Percentiles rank a stretch among this genome's conserved stretches.
phyloP scores from a whole-genome alignment of 352 stramenopile genomes.

The Pythium sukuiense region DNA sequence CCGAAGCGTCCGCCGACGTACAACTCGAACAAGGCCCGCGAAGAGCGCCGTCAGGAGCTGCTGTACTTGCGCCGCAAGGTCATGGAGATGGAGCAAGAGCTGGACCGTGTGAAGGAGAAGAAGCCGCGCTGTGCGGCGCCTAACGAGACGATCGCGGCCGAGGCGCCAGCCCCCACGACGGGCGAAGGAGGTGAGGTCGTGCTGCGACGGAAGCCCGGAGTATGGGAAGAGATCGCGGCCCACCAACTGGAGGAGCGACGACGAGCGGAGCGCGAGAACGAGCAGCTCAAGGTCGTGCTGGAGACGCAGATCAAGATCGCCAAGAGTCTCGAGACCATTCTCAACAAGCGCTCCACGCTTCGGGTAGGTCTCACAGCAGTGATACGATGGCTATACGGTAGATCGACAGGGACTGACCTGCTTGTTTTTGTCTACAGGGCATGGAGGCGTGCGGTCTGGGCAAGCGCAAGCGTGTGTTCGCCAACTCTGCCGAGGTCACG shows the following conservation, averaged over 20 bases:
- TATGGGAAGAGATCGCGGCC: conserved; percentile 30
- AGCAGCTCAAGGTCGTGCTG: conserved; percentile 47
- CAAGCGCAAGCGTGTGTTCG: conserved; percentile 29
- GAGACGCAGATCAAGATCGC: conserved; percentile 51
- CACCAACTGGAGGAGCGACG: conserved; percentile 25
- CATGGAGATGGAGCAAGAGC: conserved; percentile 26
- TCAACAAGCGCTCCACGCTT: conserved; percentile 40
- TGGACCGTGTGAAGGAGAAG: conserved; percentile 20
- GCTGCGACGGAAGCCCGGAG: conserved; percentile 7
- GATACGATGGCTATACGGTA: neutral
- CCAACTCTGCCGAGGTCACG: conserved; percentile 7
- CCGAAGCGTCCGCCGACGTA: conserved; percentile 26
- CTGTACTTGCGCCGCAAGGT: conserved; percentile 26
- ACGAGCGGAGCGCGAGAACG: conserved; percentile 44
- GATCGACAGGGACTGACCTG: too few species aligned
- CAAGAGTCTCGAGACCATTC: conserved; percentile 40
- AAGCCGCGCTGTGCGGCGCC: conserved; percentile 2
- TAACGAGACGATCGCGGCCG: neutral
- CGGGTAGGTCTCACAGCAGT: conserved; percentile 21
- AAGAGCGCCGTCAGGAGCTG: conserved; percentile 30
- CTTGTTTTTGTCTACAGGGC: conserved; percentile 14
- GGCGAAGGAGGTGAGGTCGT: neutral
- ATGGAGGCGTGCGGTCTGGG: conserved; percentile 24
- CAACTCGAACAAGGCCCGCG: conserved; percentile 32
- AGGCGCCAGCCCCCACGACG: neutral